phyloP scores from a whole-genome alignment of 2,329 filamentous ascomycete genomes.

The Colletotrichum sojae region DNA sequence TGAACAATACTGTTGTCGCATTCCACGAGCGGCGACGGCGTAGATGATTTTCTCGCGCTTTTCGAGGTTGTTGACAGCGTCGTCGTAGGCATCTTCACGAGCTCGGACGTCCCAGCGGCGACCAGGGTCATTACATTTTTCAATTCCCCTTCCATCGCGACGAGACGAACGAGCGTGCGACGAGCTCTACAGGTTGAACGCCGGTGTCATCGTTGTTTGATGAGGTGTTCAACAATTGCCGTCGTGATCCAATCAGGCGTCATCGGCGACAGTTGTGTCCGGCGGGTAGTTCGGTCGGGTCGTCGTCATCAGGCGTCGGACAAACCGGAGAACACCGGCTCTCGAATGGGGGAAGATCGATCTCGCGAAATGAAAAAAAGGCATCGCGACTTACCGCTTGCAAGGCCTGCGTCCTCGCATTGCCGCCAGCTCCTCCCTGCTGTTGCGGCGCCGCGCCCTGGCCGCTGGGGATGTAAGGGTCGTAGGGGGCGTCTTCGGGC shows the following conservation, averaged over 20 bases:
- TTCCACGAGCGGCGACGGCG: neutral
- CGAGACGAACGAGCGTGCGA: neutral
- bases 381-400: slow-evolving; percentile 80
- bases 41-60: neutral
- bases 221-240: slow-evolving; percentile 7
- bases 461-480: slow-evolving; percentile 88
- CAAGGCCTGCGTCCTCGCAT: slow-evolving; percentile 73
- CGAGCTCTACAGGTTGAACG: neutral
- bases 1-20: neutral
- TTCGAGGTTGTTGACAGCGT: neutral
- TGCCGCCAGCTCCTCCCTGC: slow-evolving; percentile 60
- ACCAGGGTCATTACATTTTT: neutral
- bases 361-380: slow-evolving; percentile 16
- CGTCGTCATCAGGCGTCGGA: slow-evolving; percentile 36
- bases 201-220: neutral
- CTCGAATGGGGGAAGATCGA: slow-evolving; percentile 20
- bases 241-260: slow-evolving; percentile 22
- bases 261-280: slow-evolving; percentile 29
- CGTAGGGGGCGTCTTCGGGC: slow-evolving; percentile 78
- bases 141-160: slow-evolving; percentile 10
- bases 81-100: neutral
- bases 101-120: neutral
- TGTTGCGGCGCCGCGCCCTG: slow-evolving; percentile 61
- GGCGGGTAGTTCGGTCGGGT: slow-evolving; percentile 30
- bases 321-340: slow-evolving; percentile 16